A percentile compares a stretch with the other conserved stretches of the same genome.
Conservation (phyloP, 2,329 filamentous ascomycete genomes). For the Chaetomium olivaceum region DNA sequence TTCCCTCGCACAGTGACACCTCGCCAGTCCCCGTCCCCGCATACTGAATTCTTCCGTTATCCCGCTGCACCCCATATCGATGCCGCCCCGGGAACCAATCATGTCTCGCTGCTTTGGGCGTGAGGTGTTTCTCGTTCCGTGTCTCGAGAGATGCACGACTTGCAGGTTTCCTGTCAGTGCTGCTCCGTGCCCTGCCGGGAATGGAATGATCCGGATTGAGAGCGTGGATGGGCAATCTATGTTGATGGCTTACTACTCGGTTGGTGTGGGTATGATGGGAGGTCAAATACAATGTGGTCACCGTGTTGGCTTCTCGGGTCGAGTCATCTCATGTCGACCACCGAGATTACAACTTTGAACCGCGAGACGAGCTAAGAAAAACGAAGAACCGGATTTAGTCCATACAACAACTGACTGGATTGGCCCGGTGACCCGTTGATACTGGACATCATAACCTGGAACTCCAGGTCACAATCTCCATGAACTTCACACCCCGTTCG, state of each 20-base stretch:
- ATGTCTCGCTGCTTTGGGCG: not conserved
- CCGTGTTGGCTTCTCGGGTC: not conserved
- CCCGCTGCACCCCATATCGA: conserved; percentile 7
- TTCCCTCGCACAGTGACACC: conserved; percentile 5
- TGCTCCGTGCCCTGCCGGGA: not conserved
- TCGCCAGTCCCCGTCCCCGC: conserved; percentile 11
- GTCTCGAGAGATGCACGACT: not conserved
- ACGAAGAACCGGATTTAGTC: not conserved
- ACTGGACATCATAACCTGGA: not conserved
- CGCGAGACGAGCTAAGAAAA: not conserved
- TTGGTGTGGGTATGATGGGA: not conserved
- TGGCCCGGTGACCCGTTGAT: not conserved
- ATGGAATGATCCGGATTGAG: not conserved
- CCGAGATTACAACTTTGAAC: not conserved
- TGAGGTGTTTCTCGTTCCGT: conserved; percentile 4
- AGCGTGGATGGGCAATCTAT: not conserved
- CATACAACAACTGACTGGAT: not conserved
- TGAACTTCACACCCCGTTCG: not conserved
- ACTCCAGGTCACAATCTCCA: not conserved
- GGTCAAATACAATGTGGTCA: not conserved
- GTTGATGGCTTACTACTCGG: not conserved
- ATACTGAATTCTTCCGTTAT: conserved; percentile 16
- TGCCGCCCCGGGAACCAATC: conserved; percentile 15
- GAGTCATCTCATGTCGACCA: not conserved
- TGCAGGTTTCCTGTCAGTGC: not conserved